Base-by-base conservation (phyloP, 73 alveolate genomes). In the Durusdinium trenchii region DNA sequence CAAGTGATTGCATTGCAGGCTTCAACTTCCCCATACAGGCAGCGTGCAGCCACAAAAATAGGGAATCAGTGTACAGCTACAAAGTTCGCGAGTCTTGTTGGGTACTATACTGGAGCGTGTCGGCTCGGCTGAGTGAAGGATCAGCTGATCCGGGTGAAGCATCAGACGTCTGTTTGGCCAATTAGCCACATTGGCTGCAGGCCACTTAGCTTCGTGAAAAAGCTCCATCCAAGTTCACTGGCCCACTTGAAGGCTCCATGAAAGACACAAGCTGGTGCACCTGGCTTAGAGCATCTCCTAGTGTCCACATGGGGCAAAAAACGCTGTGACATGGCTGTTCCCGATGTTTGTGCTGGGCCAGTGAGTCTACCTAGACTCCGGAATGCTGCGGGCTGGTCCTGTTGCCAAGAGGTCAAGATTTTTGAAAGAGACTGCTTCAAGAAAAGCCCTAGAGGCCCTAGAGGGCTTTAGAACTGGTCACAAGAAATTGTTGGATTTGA, bases 61-160 rank as follows among this genome's bases (percentile, higher is more conserved):
- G 61, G 61, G 61, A 40, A 45, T 45, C 87, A 36, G 54, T 76
- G 87, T 76, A 76, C 87, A 76, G 87, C 36, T n/a, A 57, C 23
- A 23, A 57, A 60, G 16, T 10, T 6, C 26, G 87, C 54, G 26
- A 45, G 60, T 76, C 82, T 16, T 14, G 60, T 57, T 57, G 16
- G 32, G 62, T 43, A 43, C 61, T 9, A 42, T 42, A 76, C 1
- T 43, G 87, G 87, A 43, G 87, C 87, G 26, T 76, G 40, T 76
- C 87, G 61, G 23, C 87, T 76, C 87, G 45, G 87, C 87, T 76
- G 87, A 45, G 40, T 76, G 61, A 76, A 76, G 87, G 40, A 76
- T 76, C 87, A 76, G 87, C 87, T 76, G 87, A 76, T 76, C n/a
- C n/a, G 43, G 43, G 1, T 43, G 61, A 54, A 14, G 60, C 12